These are phyloP conservation scores for Fusarium annulatum DNA, from an alignment of 2,329 filamentous ascomycete genomes.

Conservation along the genomic window DNA sequence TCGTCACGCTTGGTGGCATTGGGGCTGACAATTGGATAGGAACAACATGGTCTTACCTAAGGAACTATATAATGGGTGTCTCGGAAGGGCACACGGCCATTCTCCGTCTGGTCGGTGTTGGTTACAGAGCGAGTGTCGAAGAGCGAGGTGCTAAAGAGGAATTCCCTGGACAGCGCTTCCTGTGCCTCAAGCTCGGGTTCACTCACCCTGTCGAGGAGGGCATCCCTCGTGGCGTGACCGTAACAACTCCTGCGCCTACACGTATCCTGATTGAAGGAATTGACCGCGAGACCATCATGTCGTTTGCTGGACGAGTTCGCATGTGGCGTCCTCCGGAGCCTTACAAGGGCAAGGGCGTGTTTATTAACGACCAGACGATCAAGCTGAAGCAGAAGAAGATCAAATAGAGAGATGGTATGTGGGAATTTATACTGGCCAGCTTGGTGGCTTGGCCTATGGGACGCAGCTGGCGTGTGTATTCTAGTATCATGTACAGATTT, in stretches of 20 bases:
- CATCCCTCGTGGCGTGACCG: constrained; percentile 84
- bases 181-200: constrained; percentile 94
- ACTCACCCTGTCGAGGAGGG: constrained; percentile 94
- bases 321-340: constrained; percentile 93
- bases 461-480: constrained; percentile 47
- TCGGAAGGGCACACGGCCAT: constrained; percentile 97
- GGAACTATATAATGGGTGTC: constrained; percentile 91
- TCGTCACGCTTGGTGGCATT: background rate
- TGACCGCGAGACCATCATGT: constrained; percentile 87
- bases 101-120: constrained; percentile 91
- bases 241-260: constrained; percentile 89
- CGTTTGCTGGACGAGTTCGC: constrained; percentile 89
- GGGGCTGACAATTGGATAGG: constrained; percentile 61
- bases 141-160: constrained; percentile 77
- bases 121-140: constrained; percentile 91
- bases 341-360: constrained; percentile 99
- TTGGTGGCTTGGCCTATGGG: constrained; percentile 29
- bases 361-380: constrained; percentile 97
- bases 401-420: constrained; percentile 66
- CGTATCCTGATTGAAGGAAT: constrained; percentile 89
- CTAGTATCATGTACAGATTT: constrained; percentile 46
- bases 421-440: constrained; percentile 1
- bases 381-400: constrained; percentile 98
- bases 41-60: constrained; percentile 88
- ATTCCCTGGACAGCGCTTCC: constrained; percentile 86